phyloP scores from a whole-genome alignment of 352 stramenopile genomes.

The Thraustochytrium striatum region DNA sequence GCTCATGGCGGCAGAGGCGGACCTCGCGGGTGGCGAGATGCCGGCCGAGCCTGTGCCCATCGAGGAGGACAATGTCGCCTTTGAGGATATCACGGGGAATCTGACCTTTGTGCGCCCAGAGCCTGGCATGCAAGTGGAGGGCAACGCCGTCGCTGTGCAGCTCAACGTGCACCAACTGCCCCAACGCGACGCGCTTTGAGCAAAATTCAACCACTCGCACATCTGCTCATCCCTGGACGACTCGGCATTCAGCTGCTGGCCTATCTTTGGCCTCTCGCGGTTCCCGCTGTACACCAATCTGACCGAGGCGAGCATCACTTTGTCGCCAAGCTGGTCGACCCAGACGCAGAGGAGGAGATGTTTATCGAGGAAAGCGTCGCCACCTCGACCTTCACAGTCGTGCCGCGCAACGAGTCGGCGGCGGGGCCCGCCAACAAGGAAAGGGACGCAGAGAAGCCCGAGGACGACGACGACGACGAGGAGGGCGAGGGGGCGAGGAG shows the following conservation, averaged over 20 bases:
- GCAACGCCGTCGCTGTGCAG: conserved; percentile 38
- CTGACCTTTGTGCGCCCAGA: conserved; percentile 14
- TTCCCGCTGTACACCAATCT: conserved; percentile 45
- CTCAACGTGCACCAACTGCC: conserved; percentile 43
- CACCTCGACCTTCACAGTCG: conserved; percentile 21
- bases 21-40: background rate
- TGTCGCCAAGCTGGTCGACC: conserved; percentile 43
- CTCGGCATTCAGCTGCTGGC: conserved; percentile 33
- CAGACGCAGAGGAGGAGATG: background rate
- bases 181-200: conserved; percentile 39
- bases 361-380: conserved; percentile 38
- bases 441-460: background rate
- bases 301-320: conserved; percentile 26
- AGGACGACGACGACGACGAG: conserved; percentile 2
- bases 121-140: background rate
- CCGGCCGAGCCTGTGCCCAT: background rate
- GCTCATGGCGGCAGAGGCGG: background rate
- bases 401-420: background rate
- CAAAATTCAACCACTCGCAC: conserved; percentile 48
- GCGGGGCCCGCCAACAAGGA: background rate
- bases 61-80: conserved; percentile 14
- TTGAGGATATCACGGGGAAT: conserved; percentile 45
- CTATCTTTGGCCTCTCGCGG: conserved; percentile 39
- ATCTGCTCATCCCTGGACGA: conserved; percentile 48
- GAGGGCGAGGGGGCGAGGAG: conserved; percentile 16